Conservation (phyloP, 352 stramenopile species). For the Pythium coloratum region DNA sequence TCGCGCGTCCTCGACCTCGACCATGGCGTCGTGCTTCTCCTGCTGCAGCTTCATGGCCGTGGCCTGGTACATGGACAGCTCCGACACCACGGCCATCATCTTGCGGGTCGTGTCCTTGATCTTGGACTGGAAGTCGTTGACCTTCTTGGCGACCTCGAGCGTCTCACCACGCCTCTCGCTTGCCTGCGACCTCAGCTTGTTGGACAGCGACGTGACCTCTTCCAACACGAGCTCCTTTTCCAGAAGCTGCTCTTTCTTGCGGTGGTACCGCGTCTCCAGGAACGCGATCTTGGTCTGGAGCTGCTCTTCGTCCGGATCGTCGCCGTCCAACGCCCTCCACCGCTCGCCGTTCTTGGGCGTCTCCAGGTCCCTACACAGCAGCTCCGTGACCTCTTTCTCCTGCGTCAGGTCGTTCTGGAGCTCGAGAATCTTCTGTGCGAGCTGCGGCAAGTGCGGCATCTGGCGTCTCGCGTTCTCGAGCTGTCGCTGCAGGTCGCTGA, state of each 20-base stretch:
- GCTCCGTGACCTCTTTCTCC: constrained; percentile 86
- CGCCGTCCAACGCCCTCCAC: constrained; percentile 86
- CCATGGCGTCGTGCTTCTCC: constrained; percentile 80
- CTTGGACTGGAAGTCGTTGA: constrained; percentile 89
- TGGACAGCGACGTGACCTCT: constrained; percentile 87
- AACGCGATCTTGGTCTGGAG: constrained; percentile 82
- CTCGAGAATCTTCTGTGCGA: constrained; percentile 77
- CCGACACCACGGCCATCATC: constrained; percentile 95
- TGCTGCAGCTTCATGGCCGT: constrained; percentile 93
- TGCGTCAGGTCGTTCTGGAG: constrained; percentile 83
- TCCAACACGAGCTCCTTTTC: constrained; percentile 95
- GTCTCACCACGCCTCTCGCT: constrained; percentile 72
- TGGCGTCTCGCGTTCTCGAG: constrained; percentile 73
- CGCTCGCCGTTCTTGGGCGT: constrained; percentile 86
- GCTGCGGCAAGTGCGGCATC: constrained; percentile 75
- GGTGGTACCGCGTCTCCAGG: constrained; percentile 85
- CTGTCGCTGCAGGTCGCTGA: constrained; percentile 66
- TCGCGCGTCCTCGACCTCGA: constrained; percentile 66
- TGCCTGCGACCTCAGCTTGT: constrained; percentile 85
- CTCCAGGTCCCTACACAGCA: constrained; percentile 91
- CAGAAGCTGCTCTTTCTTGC: constrained; percentile 92
- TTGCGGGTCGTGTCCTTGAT: constrained; percentile 91
- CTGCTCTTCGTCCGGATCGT: constrained; percentile 90
- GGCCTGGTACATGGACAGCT: constrained; percentile 95
- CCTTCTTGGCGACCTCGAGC: constrained; percentile 81